phyloP scores from a whole-genome alignment of 176 grass and related monocot genomes.

The Alopecurus myosuroides region DNA sequence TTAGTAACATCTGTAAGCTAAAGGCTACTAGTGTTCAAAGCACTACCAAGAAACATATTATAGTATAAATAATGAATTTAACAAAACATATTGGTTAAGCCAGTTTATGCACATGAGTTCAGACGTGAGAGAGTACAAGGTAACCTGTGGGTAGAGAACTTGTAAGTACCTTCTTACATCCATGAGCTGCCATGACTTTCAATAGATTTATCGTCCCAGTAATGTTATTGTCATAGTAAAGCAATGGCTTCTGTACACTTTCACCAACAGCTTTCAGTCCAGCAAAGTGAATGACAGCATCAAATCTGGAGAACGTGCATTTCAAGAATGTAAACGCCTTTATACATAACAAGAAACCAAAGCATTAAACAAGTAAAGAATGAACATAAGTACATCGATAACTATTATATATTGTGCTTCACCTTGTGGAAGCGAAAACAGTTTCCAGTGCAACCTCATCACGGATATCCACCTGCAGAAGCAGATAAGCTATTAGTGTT shows the following conservation, averaged over 20 bases:
- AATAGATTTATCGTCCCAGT: conserved; percentile 84
- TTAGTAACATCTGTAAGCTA: background rate
- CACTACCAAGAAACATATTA: background rate
- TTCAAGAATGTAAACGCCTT: conserved; percentile 16
- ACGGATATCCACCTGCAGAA: conserved; percentile 80
- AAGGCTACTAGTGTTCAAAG: background rate
- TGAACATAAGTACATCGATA: background rate
- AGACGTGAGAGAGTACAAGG: background rate
- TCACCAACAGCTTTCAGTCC: conserved; percentile 95
- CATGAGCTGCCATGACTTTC: conserved; percentile 90
- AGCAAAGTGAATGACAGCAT: conserved; percentile 96
- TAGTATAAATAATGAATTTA: background rate
- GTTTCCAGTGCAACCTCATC: conserved; percentile 64
- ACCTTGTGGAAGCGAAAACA: conserved; percentile 82
- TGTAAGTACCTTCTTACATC: conserved; percentile 86
- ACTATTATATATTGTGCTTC: conserved; percentile 8
- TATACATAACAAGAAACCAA: conserved; percentile 10
- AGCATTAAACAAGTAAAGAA: conserved; percentile 15
- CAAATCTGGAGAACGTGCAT: conserved; percentile 52
- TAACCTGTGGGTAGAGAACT: background rate
- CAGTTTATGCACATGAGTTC: background rate
- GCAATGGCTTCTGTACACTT: conserved; percentile 89
- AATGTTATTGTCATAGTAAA: conserved; percentile 93
- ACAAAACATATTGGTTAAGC: background rate
- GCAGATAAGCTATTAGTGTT: conserved; percentile 14